Base-by-base conservation (phyloP, 129 eudicot genomes). In the Deinandra increscens region DNA sequence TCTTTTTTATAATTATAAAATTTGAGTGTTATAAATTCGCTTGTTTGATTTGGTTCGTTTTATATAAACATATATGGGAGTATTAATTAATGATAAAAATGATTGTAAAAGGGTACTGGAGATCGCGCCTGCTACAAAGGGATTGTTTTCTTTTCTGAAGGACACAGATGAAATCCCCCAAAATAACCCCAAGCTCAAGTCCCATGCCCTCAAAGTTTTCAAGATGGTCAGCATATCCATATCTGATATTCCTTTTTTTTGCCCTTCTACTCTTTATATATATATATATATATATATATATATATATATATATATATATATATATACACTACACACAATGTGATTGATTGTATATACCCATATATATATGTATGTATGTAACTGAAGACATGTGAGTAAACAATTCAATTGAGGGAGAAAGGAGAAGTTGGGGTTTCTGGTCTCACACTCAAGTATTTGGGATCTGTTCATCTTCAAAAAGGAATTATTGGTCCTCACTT, bases 201-300 rank as follows among this genome's bases (percentile, higher is more conserved):
- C 84, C 66, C 91, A 85, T 83, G 91, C 95, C 70, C 62, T 85
- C 34, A 88, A 85, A 60, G 95, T 88, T 70, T 88, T 88, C 85
- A 88, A 85, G 82, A 85, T 88, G 95, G 95, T 88, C 3, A 46
- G 67, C 68, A 46, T 41, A 2, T 55, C 0, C 54, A 44, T 15
- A 9, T 42, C 15, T 13, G 10, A 39, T 18, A 34, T 45, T 34
- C 49, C 20, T 15, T 22, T 60, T n/a, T n/a, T 9, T 17, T 72
- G 6, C 46, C 33, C 63, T 39, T 59, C 12, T 13, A 1, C n/a
- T n/a, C n/a, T n/a, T n/a, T n/a, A 43, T 65, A 9, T 9, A 14
- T 66, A 41, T 9, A 10, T 43, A 43, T 49, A 6, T 5, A 17
- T 49, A 49, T 49, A 53, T 9, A 17, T 62, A 7, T 11, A 7